phyloP scores from a whole-genome alignment of 2,329 filamentous ascomycete species.

The Penicillium sp. region DNA sequence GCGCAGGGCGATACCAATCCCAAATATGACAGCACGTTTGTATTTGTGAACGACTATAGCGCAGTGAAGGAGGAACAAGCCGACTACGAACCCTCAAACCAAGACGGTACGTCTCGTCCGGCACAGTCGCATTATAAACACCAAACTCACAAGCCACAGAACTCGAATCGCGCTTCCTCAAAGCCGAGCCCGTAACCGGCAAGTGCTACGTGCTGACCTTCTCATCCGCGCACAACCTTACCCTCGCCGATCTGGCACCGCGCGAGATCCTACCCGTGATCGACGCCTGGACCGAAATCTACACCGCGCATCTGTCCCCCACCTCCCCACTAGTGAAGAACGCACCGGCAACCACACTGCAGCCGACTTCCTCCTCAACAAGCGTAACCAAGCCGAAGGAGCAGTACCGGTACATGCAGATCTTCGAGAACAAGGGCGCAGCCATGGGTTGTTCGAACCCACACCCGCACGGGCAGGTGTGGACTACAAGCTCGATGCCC shows the following conservation, averaged over 20 bases:
- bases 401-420: slow-evolving; percentile 96
- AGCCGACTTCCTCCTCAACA: slow-evolving; percentile 48
- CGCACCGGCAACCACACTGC: slow-evolving; percentile 48
- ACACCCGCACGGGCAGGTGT: slow-evolving; percentile 94
- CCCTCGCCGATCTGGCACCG: slow-evolving; percentile 82
- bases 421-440: slow-evolving; percentile 97
- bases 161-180: slow-evolving; percentile 72
- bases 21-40: slow-evolving; percentile 80
- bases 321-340: slow-evolving; percentile 61
- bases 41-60: slow-evolving; percentile 97
- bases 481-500: slow-evolving; percentile 87
- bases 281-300: slow-evolving; percentile 88
- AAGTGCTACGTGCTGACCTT: slow-evolving; percentile 98
- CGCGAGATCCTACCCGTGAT: slow-evolving; percentile 77
- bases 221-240: slow-evolving; percentile 84
- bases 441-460: slow-evolving; percentile 99
- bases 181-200: slow-evolving; percentile 82
- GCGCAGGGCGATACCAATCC: slow-evolving; percentile 86
- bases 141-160: slow-evolving; percentile 47
- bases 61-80: slow-evolving; percentile 92
- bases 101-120: slow-evolving; percentile 45
- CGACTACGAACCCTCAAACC: slow-evolving; percentile 63
- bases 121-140: not conserved
- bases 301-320: slow-evolving; percentile 74
- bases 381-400: slow-evolving; percentile 58